A percentile compares a stretch with the other conserved stretches of the same genome.
Conservation (phyloP, 495 filamentous ascomycete genomes). For the Trichoderma parareesei region DNA sequence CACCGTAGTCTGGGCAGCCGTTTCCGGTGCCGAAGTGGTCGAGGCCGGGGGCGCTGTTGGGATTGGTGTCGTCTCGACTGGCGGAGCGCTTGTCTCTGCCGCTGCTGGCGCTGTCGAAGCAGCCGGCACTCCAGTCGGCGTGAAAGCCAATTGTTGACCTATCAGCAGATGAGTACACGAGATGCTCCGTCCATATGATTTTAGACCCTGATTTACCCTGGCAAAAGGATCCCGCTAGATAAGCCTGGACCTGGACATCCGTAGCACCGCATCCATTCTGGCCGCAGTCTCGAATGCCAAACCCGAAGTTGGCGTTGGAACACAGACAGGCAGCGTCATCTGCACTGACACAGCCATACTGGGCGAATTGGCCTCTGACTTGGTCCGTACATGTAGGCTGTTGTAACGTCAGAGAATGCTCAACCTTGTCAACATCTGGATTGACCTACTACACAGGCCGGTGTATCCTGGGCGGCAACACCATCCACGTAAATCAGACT, state of each 20-base stretch:
- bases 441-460: conserved; percentile 5
- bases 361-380: background rate
- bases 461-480: conserved; percentile 7
- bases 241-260: conserved; percentile 3
- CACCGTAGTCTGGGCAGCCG: conserved; percentile 1
- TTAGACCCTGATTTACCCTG: conserved; percentile 2
- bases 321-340: conserved; percentile 21
- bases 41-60: background rate
- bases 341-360: background rate
- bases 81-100: background rate
- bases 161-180: background rate
- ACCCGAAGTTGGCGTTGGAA: conserved; percentile 16
- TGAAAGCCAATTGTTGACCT: background rate
- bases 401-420: background rate
- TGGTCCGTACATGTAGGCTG: background rate
- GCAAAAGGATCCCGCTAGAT: conserved; percentile 4
- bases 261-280: conserved; percentile 5
- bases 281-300: conserved; percentile 18
- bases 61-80: background rate
- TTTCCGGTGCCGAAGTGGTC: background rate
- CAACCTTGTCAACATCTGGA: background rate
- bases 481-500: background rate
- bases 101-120: background rate
- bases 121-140: background rate
- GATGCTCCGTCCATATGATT: background rate